A percentile compares a stretch with the other conserved stretches of the same genome.
These are phyloP conservation scores for Globisporangium recalcitrans DNA, from an alignment of 352 stramenopile genomes.

Conservation along the genomic window DNA sequence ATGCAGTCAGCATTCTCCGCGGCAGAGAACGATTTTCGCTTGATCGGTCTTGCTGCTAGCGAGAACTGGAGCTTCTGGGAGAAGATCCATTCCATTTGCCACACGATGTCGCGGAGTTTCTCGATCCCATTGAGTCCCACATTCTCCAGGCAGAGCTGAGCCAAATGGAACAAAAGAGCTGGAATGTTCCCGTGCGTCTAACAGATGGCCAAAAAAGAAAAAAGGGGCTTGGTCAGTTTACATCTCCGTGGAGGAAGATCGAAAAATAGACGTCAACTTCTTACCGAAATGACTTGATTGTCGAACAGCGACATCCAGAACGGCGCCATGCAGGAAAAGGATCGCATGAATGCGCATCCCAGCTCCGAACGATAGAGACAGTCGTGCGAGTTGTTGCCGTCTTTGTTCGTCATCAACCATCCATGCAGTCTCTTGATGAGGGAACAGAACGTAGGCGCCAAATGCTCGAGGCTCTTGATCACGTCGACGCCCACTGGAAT, in stretches of 20 bases:
- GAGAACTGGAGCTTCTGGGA: slow-evolving; percentile 36
- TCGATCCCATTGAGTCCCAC: slow-evolving; percentile 32
- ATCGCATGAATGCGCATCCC: slow-evolving; percentile 43
- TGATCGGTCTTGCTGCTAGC: slow-evolving; percentile 40
- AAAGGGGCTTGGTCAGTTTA: neutral
- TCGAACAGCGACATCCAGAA: slow-evolving; percentile 52
- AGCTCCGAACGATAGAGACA: slow-evolving; percentile 42
- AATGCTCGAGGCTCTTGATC: slow-evolving; percentile 28
- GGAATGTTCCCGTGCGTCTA: slow-evolving; percentile 58
- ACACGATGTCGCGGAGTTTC: slow-evolving; percentile 27
- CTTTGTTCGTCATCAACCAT: slow-evolving; percentile 26
- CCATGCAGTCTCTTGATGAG: slow-evolving; percentile 36
- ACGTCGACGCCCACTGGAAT: slow-evolving; percentile 22
- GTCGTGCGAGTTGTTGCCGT: slow-evolving; percentile 10
- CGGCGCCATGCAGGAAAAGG: slow-evolving; percentile 42
- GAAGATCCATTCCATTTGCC: slow-evolving; percentile 45
- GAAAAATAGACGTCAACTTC: slow-evolving; percentile 5
- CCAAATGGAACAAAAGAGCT: slow-evolving; percentile 53
- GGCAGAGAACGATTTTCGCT: slow-evolving; percentile 26
- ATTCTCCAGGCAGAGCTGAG: slow-evolving; percentile 44
- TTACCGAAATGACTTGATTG: slow-evolving; percentile 56
- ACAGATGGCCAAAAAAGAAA: slow-evolving; percentile 4
- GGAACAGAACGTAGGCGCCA: slow-evolving; percentile 31
- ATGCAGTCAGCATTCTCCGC: slow-evolving; percentile 31
- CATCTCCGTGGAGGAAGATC: no score